These are phyloP conservation scores for Angophora floribunda DNA, from an alignment of 345 rosid species.

Conservation along the genomic window DNA sequence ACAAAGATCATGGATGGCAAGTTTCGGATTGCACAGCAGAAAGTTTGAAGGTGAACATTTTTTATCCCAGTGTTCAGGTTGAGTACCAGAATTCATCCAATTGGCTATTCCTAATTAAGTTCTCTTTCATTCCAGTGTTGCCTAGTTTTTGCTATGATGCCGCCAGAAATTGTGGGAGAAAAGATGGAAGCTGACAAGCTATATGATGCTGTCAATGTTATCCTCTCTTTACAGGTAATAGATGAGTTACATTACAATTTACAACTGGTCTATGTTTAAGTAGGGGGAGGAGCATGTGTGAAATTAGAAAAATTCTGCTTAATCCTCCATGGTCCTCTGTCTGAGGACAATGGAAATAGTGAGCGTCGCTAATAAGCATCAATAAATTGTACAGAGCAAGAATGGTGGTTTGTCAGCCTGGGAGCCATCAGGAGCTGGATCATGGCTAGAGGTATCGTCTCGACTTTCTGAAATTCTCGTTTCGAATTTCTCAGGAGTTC, in stretches of 20 bases:
- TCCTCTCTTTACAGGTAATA: conserved; percentile 52
- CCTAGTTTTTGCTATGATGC: conserved; percentile 56
- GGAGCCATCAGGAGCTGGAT: conserved; percentile 47
- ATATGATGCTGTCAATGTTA: conserved; percentile 45
- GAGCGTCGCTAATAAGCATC: neutral
- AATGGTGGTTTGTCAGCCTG: conserved; percentile 57
- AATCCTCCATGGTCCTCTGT: neutral
- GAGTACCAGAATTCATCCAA: neutral
- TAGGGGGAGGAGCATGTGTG: neutral
- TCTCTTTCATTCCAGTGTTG: conserved; percentile 32
- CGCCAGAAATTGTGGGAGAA: conserved; percentile 55
- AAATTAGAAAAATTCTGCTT: neutral
- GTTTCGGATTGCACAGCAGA: conserved; percentile 67
- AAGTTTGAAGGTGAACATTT: conserved; percentile 30
- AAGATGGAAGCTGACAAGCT: conserved; percentile 39
- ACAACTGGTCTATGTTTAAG: neutral
- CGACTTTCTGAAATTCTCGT: neutral
- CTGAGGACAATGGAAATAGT: neutral
- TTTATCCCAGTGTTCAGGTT: neutral
- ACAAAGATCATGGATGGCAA: conserved; percentile 68
- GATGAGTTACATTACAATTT: neutral
- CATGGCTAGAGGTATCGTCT: conserved; percentile 42
- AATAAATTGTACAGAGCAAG: conserved; percentile 20
- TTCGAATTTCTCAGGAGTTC: neutral
- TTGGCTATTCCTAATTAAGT: neutral